These are phyloP conservation scores for Psilocybe cyanescens DNA, from an alignment of 768 basidiomycete genomes.

Conservation along the genomic window DNA sequence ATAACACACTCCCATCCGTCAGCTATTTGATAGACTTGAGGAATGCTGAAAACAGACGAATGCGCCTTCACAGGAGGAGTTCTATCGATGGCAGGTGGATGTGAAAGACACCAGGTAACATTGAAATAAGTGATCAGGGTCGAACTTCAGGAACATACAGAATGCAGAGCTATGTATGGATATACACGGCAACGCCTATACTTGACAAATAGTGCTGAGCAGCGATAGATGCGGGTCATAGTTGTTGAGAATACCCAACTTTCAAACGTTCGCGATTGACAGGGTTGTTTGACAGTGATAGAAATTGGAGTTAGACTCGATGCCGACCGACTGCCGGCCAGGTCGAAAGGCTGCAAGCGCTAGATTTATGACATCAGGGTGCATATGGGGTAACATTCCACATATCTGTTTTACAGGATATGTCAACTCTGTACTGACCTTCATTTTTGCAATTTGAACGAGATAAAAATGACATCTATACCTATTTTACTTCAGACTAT, in stretches of 20 bases:
- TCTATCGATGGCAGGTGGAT: not conserved
- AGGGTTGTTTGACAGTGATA: not conserved
- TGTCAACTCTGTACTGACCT: not conserved
- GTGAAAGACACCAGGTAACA: not conserved
- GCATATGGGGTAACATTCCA: not conserved
- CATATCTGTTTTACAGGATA: constrained; percentile 1
- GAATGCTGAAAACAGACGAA: not conserved
- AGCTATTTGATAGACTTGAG: not conserved
- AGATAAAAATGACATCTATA: not conserved
- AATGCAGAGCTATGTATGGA: not conserved
- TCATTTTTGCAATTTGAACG: not conserved
- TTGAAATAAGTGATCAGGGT: not conserved
- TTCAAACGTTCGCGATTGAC: not conserved
- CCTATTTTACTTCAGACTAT: not conserved
- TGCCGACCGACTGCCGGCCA: not conserved
- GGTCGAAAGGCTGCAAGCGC: not conserved
- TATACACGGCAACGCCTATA: not conserved
- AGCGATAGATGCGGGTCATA: not conserved
- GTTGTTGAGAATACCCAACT: not conserved
- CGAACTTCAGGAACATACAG: not conserved
- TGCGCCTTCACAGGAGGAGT: not conserved
- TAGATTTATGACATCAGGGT: constrained; percentile 1
- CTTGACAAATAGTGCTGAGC: not conserved
- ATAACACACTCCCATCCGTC: constrained; percentile 5
- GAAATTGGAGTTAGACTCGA: not conserved